Conservation (phyloP, 306 rosid species). For the Nissolia schottii region DNA sequence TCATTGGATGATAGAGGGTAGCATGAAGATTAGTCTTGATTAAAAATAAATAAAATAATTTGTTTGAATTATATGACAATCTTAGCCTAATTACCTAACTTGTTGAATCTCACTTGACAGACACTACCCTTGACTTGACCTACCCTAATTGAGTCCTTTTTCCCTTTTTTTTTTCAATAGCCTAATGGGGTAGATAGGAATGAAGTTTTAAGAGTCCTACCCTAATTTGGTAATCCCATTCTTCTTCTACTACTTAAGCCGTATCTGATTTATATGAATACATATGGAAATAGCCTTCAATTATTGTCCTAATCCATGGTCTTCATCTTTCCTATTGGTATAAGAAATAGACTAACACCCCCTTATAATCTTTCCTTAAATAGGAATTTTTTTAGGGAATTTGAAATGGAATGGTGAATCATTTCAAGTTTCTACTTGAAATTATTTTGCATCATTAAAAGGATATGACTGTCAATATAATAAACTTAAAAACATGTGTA, state of each 20-base stretch:
- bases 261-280: neutral
- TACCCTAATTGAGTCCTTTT: neutral
- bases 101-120: neutral
- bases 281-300: neutral
- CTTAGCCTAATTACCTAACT: constrained; percentile 21
- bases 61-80: neutral
- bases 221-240: neutral
- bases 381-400: neutral
- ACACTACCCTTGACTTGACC: neutral
- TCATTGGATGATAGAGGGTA: no score
- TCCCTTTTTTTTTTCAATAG: neutral
- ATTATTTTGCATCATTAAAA: neutral
- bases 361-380: neutral
- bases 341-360: neutral
- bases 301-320: neutral
- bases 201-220: neutral
- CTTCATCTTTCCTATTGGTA: neutral
- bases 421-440: neutral
- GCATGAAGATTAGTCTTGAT: no score
- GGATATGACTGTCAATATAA: constrained; percentile 29
- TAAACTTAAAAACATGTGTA: constrained; percentile 2
- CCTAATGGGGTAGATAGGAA: neutral
- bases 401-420: neutral
- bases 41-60: neutral
- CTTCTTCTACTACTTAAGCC: neutral